Base-by-base conservation (phyloP, 2,329 filamentous ascomycete species). In the Phoma herbarum region DNA sequence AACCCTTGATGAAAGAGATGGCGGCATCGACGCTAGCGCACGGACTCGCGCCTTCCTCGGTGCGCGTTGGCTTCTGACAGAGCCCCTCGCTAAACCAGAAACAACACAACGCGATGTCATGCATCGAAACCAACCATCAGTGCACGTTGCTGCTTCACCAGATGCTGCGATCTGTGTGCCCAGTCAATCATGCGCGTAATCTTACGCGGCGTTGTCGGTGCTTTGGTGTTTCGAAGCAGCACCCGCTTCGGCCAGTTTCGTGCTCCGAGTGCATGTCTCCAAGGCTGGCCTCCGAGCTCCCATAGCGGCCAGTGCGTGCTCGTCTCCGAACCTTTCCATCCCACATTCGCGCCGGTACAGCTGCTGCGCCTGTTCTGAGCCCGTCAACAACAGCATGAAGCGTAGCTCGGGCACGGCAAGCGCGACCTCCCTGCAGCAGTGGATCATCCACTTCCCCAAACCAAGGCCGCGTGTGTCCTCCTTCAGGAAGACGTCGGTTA, bases 401-500 rank as follows among this genome's bases (percentile, higher is more conserved):
- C 89, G 80, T 68, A 93, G 78, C 61, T 84, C 75, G 1, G 86
- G 83, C 83, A 89, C 86, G 28, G 79, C 79, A 35, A 86, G 66
- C 35, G 86, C 70, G 3, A 84, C 74, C 65, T 90, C 86, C 62
- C 85, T 82, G 57, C 89, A 75, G 64, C 84, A 87, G 5, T 79
- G 74, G 72, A 90, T 83, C 70, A 91, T 76, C 87, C 88, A 91
- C 42, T 79, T 83, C 3, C 86, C 89, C 1, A 92, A 79, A 0
- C 89, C 88, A 10, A 81, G 78, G 4, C 84, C 82, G 69, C 89
- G 87, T 66, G 86, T 85, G 37, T 83, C 80, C 0, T 84, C 79
- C 2, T 86, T 72, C 22, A 91, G 79, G 72, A 89, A 91, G 20
- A 91, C 86, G 68, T 91, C 89, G 25, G 88, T 89, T 37, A 90